Evolutionary conservation across 306 rosid species (phyloP).

Genomic region (Trifolium pratense): DNA sequence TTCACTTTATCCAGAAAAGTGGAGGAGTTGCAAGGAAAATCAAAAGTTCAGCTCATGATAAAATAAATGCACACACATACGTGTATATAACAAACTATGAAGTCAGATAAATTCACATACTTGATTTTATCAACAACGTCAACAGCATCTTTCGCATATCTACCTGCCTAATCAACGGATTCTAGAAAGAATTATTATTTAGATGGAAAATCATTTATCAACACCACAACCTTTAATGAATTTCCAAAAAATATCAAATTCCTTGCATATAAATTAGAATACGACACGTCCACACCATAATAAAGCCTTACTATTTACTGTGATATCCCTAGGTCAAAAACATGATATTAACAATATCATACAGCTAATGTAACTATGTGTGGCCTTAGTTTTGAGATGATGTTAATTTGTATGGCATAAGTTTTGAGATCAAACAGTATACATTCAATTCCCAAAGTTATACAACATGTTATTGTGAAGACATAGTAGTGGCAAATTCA

Average conservation of each 20-base stretch:
- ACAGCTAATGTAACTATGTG: constrained; percentile 7
- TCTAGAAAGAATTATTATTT: constrained; percentile 5
- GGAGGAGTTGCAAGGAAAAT: neutral
- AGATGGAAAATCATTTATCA: constrained; percentile 28
- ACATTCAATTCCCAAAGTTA: neutral
- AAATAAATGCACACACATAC: constrained; percentile 1
- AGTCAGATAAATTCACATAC: neutral
- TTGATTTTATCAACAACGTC: constrained; percentile 10
- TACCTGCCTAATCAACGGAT: constrained; percentile 22
- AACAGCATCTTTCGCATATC: neutral
- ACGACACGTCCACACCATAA: neutral
- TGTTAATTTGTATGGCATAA: neutral
- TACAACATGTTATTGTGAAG: constrained; percentile 13
- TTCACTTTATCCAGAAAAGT: neutral
- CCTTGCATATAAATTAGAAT: neutral
- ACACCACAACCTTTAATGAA: neutral
- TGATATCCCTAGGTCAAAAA: constrained; percentile 23
- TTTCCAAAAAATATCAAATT: constrained; percentile 20
- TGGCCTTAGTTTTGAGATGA: neutral
- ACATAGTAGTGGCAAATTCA: constrained; percentile 17
- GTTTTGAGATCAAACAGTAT: constrained; percentile 18
- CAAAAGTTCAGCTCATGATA: neutral
- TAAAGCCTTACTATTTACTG: neutral
- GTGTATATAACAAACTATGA: neutral
- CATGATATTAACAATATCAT: neutral